Evolutionary conservation across 352 stramenopile genomes (phyloP), one percentile per base, ranked within the genome.

Genomic region (Phytopythium vexans): DNA sequence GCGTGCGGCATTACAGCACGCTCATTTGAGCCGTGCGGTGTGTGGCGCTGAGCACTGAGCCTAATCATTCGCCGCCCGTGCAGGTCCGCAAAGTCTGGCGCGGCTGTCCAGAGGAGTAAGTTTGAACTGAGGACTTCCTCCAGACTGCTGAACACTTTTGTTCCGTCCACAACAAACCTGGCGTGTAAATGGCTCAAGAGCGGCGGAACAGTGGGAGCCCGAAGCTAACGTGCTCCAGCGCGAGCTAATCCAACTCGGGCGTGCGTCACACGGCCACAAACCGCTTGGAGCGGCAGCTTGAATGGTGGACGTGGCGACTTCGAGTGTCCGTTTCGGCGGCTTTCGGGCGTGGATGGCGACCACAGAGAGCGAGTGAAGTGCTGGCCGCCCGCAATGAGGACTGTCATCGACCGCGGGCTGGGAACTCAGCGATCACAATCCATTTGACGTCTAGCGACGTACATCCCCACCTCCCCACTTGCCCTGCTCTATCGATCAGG

Each of bases 381-480:
- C 27, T 39, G 31, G 21, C 8, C 11, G 10, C 21, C 4, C 3
- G 8, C 21, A 37, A 16, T 3, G 46, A 49, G n/a, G 14, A 14
- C 31, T 21, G 45, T 3, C 14, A 14, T 12, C 6, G 41, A 27
- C 21, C 21, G 21, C 21, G 21, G 21, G 1, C 21, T 27, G 21
- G 21, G 21, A 27, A 27, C 21, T 27, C 21, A 21, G 33, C 42
- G 11, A 48, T 43, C 61, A 72, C 56, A 76, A 64, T 40, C 58
- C 8, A 44, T 73, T 68, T 71, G 56, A 76, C 67, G 64, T 76
- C 67, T 73, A 71, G 64, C 67, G 58, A 59, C 67, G 64, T 71
- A 71, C 55, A 43, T 51, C 52, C 54, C 33, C 15, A 41, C 35
- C 47, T 44, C 47, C 33, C 9, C 35, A 53, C 47, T 53, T 21